Conservation (phyloP, 495 filamentous ascomycete genomes). For the Symbiotaphrina buchneri region DNA sequence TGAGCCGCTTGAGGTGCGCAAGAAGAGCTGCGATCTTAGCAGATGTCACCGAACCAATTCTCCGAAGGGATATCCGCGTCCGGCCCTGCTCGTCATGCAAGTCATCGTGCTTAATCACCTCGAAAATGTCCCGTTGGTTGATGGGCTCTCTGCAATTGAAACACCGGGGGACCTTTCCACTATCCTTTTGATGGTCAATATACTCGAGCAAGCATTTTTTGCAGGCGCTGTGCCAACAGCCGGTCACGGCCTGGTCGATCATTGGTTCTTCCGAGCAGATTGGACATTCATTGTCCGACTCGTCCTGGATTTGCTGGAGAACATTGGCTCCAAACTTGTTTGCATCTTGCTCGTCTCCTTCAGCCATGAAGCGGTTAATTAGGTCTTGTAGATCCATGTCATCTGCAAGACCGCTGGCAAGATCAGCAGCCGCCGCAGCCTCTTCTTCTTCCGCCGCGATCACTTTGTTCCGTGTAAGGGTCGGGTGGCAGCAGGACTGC, state of each 20-base stretch:
- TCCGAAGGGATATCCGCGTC: conserved; percentile 51
- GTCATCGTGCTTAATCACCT: conserved; percentile 43
- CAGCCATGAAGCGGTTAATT: conserved; percentile 58
- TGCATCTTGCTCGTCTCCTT: conserved; percentile 36
- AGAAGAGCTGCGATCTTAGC: conserved; percentile 73
- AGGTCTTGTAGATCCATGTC: conserved; percentile 88
- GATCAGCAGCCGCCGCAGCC: conserved; percentile 58
- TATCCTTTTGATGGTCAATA: conserved; percentile 65
- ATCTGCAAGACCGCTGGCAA: conserved; percentile 59
- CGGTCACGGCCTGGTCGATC: conserved; percentile 78
- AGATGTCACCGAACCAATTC: conserved; percentile 56
- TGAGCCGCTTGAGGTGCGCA: conserved; percentile 42
- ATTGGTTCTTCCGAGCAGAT: conserved; percentile 91
- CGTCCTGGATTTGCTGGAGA: conserved; percentile 72
- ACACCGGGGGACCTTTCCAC: conserved; percentile 51
- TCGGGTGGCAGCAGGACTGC: conserved; percentile 85
- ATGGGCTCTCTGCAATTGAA: conserved; percentile 76
- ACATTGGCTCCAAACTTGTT: conserved; percentile 66
- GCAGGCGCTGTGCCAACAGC: conserved; percentile 93
- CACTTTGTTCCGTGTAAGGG: conserved; percentile 63
- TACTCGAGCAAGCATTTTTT: conserved; percentile 75
- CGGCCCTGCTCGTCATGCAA: conserved; percentile 2
- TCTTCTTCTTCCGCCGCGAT: conserved; percentile 77
- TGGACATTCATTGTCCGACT: conserved; percentile 74
- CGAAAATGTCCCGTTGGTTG: conserved; percentile 67